phyloP scores from a whole-genome alignment of 805 yeast species.

The Sugiyamaella floridensis region DNA sequence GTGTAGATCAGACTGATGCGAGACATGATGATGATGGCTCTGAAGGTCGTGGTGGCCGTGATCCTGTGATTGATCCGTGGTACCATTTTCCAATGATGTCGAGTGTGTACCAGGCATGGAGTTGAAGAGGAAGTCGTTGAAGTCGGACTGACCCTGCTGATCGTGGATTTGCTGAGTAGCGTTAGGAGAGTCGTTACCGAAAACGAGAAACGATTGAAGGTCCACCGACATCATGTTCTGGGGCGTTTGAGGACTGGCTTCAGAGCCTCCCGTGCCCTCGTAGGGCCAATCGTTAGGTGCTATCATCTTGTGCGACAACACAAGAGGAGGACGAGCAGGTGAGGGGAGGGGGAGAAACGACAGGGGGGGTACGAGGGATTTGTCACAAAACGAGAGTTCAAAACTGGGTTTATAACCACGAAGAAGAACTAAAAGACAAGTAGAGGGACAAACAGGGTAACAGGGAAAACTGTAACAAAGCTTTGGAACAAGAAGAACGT shows the following conservation, averaged over 20 bases:
- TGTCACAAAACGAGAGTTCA: neutral
- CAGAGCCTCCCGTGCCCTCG: constrained; percentile 3
- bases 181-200: neutral
- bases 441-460: neutral
- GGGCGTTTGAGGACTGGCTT: constrained; percentile 3
- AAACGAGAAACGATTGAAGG: constrained; percentile 6
- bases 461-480: no score
- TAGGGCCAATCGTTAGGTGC: neutral
- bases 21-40: constrained; percentile 2
- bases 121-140: constrained; percentile 9
- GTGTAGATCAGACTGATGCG: neutral
- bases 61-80: neutral
- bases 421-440: neutral
- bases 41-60: neutral
- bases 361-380: neutral
- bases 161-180: neutral
- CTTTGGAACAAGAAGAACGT: no score
- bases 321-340: neutral
- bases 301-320: neutral
- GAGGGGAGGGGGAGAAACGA: no score
- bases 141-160: neutral
- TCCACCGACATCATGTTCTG: constrained; percentile 5
- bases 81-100: neutral
- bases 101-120: neutral
- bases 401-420: no score